Percentiles rank a stretch among this genome's conserved stretches.
phyloP scores from a whole-genome alignment of 345 rosid genomes.

The Adansonia digitata region DNA sequence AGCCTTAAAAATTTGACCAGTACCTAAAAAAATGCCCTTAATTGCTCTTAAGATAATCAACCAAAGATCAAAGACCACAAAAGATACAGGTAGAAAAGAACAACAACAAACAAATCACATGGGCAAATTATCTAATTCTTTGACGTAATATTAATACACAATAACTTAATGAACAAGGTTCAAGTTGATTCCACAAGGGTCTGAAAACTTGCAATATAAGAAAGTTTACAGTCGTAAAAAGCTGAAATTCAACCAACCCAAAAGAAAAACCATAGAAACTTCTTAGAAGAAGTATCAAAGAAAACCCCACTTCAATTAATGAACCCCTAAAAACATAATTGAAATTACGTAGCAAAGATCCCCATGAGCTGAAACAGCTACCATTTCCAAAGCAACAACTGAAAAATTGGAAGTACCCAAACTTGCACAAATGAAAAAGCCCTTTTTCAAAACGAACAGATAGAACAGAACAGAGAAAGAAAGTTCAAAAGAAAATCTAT shows the following conservation, averaged over 20 bases:
- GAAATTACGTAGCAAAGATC: slow-evolving; percentile 8
- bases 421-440: slow-evolving; percentile 23
- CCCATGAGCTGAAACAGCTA: slow-evolving; percentile 15
- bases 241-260: slow-evolving; percentile 14
- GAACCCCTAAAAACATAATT: slow-evolving; percentile 17
- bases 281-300: slow-evolving; percentile 5
- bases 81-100: slow-evolving; percentile 19
- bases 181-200: slow-evolving; percentile 8
- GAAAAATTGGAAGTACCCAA: slow-evolving; percentile 23
- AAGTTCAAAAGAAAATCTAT: slow-evolving; percentile 27
- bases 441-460: slow-evolving; percentile 22
- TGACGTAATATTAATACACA: neutral
- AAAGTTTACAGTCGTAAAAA: slow-evolving; percentile 20
- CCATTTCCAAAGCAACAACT: slow-evolving; percentile 32
- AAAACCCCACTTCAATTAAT: slow-evolving; percentile 15
- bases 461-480: slow-evolving; percentile 21
- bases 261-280: neutral
- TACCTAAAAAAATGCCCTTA: slow-evolving; percentile 14
- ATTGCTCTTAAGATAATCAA: slow-evolving; percentile 14
- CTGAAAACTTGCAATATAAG: slow-evolving; percentile 8
- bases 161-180: slow-evolving; percentile 16
- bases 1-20: slow-evolving; percentile 23
- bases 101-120: slow-evolving; percentile 18
- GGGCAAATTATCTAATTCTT: slow-evolving; percentile 10
- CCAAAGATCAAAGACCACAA: slow-evolving; percentile 21